Evolutionary conservation across 2,329 filamentous ascomycete species (phyloP).

Genomic region (Sarocladiaceae sp.): DNA sequence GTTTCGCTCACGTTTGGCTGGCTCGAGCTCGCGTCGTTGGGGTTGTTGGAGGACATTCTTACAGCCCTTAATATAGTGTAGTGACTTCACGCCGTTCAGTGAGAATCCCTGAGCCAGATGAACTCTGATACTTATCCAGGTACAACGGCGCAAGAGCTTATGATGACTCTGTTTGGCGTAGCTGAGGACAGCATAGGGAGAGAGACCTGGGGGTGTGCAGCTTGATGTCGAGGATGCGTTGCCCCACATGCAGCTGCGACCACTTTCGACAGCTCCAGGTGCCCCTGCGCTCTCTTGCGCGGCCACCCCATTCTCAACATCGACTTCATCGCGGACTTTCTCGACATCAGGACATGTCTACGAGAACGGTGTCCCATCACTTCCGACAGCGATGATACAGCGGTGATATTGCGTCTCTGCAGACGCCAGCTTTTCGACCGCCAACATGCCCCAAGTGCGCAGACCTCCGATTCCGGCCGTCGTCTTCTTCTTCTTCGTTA

Average conservation of each 20-base stretch:
- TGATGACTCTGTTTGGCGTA: no score
- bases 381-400: constrained; percentile 5
- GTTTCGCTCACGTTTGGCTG: constrained; percentile 35
- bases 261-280: neutral
- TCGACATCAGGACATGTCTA: neutral
- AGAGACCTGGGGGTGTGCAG: no score
- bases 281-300: neutral
- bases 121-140: no score
- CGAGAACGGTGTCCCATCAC: neutral
- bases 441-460: neutral
- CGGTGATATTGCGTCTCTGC: neutral
- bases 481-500: constrained; percentile 29
- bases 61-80: neutral
- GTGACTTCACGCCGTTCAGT: neutral
- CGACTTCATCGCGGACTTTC: neutral
- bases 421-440: constrained; percentile 12
- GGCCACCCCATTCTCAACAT: neutral
- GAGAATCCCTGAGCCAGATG: no score
- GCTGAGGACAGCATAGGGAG: neutral
- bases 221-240: no score
- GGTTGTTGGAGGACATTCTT: constrained; percentile 34
- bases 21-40: constrained; percentile 24
- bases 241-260: neutral
- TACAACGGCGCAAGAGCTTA: no score
- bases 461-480: constrained; percentile 21